Percentiles rank a stretch among this genome's conserved stretches.
These are phyloP conservation scores for Chalaropsis thielavioides DNA, from an alignment of 2,329 filamentous ascomycete genomes.

Conservation along the genomic window DNA sequence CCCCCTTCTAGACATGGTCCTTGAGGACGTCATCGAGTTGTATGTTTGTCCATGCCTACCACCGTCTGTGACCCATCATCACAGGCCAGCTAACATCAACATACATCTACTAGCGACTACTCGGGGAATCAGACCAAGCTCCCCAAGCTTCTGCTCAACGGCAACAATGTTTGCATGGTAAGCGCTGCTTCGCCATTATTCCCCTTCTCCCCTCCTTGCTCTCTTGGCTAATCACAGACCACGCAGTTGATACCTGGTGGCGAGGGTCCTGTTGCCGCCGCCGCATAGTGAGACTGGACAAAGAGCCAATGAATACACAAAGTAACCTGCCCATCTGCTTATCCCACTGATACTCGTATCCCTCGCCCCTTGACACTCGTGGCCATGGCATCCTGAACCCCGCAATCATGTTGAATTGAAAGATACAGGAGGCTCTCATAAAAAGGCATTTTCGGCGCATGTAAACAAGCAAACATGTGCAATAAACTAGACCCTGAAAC, in stretches of 20 bases:
- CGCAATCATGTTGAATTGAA: neutral
- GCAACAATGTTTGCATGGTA: constrained; percentile 99
- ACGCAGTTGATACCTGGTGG: constrained; percentile 61
- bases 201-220: neutral
- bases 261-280: constrained; percentile 44
- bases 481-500: constrained; percentile 7
- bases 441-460: neutral
- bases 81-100: neutral
- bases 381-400: neutral
- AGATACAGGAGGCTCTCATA: neutral
- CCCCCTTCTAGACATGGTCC: constrained; percentile 67
- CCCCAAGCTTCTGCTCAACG: constrained; percentile 87
- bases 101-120: constrained; percentile 56
- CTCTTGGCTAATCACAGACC: constrained; percentile 14
- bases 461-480: neutral
- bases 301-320: neutral
- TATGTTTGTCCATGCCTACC: constrained; percentile 30
- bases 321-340: neutral
- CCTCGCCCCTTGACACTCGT: neutral
- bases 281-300: constrained; percentile 18
- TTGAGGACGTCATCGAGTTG: constrained; percentile 96
- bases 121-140: constrained; percentile 76
- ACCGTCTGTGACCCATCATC: no score
- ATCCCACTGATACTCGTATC: neutral
- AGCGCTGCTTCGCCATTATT: constrained; percentile 19